These are phyloP conservation scores for Bjerkandera adusta DNA, from an alignment of 1,284 basidiomycete genomes.

Conservation along the genomic window DNA sequence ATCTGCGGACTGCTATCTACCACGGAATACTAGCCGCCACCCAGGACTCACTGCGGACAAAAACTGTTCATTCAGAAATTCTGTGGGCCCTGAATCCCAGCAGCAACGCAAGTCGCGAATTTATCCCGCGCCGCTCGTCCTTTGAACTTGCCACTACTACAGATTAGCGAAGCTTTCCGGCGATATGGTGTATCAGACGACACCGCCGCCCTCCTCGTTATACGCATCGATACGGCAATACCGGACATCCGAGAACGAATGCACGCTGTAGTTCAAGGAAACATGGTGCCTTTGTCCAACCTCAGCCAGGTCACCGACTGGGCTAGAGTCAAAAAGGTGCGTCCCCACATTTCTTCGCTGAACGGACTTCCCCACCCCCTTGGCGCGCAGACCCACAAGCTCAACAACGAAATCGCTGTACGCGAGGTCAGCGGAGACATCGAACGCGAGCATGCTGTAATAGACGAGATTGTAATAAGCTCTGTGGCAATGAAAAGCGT, in stretches of 20 bases:
- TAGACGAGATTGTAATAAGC: conserved; percentile 72
- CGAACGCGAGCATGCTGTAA: conserved; percentile 38
- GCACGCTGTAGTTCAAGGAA: conserved; percentile 56
- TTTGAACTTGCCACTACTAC: not conserved
- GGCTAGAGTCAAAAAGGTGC: conserved; percentile 69
- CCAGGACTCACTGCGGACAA: conserved; percentile 61
- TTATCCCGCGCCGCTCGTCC: not conserved
- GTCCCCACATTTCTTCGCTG: conserved; percentile 13
- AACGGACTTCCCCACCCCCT: not conserved
- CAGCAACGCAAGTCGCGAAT: conserved; percentile 61
- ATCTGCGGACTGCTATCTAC: conserved; percentile 79
- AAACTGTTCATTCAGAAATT: conserved; percentile 84
- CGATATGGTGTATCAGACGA: conserved; percentile 79
- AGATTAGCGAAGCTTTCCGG: conserved; percentile 87
- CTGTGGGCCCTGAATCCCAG: conserved; percentile 82
- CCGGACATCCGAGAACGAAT: conserved; percentile 47
- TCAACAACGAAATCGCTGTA: conserved; percentile 53
- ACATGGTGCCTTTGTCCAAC: conserved; percentile 42
- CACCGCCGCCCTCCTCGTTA: conserved; percentile 70
- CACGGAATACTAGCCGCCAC: conserved; percentile 76
- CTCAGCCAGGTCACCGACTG: conserved; percentile 65
- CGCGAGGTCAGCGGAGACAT: conserved; percentile 37
- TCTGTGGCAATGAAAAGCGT: conserved; percentile 83
- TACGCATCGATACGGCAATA: conserved; percentile 51
- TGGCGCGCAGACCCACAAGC: conserved; percentile 70